Base-by-base conservation (phyloP, 176 grass and related monocot genomes). In the Dendrocalamus sinicus region DNA sequence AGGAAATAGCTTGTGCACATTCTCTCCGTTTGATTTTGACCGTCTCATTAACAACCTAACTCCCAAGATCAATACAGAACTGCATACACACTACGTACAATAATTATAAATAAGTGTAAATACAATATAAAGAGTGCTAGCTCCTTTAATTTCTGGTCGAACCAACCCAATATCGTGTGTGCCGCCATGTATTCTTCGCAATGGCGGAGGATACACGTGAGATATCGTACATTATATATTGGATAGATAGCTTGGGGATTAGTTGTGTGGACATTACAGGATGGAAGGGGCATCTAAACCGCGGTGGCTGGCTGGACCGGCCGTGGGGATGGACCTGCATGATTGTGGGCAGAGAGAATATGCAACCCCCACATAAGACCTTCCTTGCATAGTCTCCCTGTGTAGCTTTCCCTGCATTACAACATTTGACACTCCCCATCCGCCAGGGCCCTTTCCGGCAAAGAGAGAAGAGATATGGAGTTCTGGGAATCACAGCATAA, bases 311-410 rank as follows among this genome's bases (percentile, higher is more conserved):
- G 50, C 66, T 50, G 7, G 37, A 13, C 30, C 3, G 11, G 26
- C 15, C 30, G 44, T 83, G 60, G 80, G 44, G 57, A 80, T 79
- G 85, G 81, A 58, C 67, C 88, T 86, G 61, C 65, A 85, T 85
- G 72, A 88, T 88, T 85, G 90, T 60, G 52, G 22, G 63, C 30
- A 53, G 50, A 52, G 89, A 85, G 90, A 92, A 89, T 88, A 83
- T 83, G 59, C 90, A 88, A 92, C 44, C 87, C 90, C 90, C 90
- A 86, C 67, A 92, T 92, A 86, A 79, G 26, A 83, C 90, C 90
- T 92, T 85, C 90, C 90, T 89, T 89, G 83, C 78, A 89, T 86
- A 73, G 28, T 80, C 67, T 70, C 28, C 63, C 57, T 40, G 2
- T 6, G n/a, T 48, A 28, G 24, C 64, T 35, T 61, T 59, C 50